A percentile compares a stretch with the other conserved stretches of the same genome.
phyloP scores from a whole-genome alignment of 805 yeast species.

The Ogataea corticis region DNA sequence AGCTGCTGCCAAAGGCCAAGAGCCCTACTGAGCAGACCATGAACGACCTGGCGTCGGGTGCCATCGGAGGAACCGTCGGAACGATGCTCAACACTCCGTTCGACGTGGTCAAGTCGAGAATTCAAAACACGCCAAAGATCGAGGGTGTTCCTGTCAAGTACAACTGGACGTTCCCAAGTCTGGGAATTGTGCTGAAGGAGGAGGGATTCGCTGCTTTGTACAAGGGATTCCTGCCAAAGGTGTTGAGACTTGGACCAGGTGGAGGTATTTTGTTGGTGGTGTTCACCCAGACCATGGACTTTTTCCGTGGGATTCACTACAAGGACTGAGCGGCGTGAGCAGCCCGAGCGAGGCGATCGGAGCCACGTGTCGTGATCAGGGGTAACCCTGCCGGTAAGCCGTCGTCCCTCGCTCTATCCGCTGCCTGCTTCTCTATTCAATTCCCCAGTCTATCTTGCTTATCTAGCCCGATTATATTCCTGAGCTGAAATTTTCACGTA shows the following conservation, averaged over 20 bases:
- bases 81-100: constrained; percentile 95
- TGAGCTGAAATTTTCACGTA: too few species aligned
- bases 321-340: constrained; percentile 18
- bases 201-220: constrained; percentile 92
- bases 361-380: too few species aligned
- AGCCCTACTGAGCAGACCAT: constrained; percentile 71
- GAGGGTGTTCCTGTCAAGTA: constrained; percentile 83
- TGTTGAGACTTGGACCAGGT: constrained; percentile 96
- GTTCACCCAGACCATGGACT: constrained; percentile 93
- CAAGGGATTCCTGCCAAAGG: constrained; percentile 97
- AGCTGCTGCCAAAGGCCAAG: constrained; percentile 74
- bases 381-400: too few species aligned
- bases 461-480: too few species aligned
- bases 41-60: constrained; percentile 88
- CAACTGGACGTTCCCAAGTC: constrained; percentile 87
- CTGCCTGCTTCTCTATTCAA: too few species aligned
- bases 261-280: constrained; percentile 98
- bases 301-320: constrained; percentile 66
- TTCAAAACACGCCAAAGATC: constrained; percentile 68
- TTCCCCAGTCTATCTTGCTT: too few species aligned
- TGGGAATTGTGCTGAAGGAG: constrained; percentile 73
- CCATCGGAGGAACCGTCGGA: constrained; percentile 96
- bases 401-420: too few species aligned
- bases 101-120: constrained; percentile 95
- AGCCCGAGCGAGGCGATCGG: too few species aligned